Evolutionary conservation across 2,329 filamentous ascomycete species (phyloP).

Genomic region (Exophiala sp.): DNA sequence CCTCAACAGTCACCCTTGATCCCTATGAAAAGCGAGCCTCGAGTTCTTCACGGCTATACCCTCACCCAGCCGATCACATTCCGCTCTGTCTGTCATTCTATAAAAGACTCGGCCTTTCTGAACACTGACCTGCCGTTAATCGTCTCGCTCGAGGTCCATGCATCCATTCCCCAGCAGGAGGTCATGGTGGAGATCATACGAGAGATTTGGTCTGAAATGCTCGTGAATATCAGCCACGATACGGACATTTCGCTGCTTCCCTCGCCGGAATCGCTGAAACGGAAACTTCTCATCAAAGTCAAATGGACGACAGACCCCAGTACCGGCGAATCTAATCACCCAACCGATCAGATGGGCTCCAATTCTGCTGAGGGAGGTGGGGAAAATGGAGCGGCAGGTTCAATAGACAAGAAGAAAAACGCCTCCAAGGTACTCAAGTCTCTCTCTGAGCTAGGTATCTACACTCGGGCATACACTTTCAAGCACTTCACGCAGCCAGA

Average conservation of each 20-base stretch:
- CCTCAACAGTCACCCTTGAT: conserved; percentile 14
- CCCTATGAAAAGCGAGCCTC: conserved; percentile 56
- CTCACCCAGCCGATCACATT: conserved; percentile 82
- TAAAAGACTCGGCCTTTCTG: conserved; percentile 71
- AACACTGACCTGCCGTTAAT: conserved; percentile 75
- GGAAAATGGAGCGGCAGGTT: conserved; percentile 7
- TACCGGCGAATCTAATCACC: conserved; percentile 31
- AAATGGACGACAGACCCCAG: conserved; percentile 55
- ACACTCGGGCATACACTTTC: conserved; percentile 81
- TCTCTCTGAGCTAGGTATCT: conserved; percentile 71
- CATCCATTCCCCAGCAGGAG: conserved; percentile 73
- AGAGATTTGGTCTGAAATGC: conserved; percentile 70
- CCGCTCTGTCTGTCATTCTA: conserved; percentile 74
- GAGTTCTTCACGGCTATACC: conserved; percentile 81
- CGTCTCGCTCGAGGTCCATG: conserved; percentile 87
- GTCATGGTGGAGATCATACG: conserved; percentile 93
- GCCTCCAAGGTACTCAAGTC: conserved; percentile 61
- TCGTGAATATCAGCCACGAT: conserved; percentile 57
- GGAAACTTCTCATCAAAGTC: conserved; percentile 80
- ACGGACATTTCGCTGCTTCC: conserved; percentile 48
- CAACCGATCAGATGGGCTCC: conserved; percentile 29
- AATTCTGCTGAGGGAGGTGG: conserved; percentile 38
- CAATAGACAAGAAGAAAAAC: conserved; percentile 40
- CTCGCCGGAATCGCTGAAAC: conserved; percentile 62
- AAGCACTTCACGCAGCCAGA: conserved; percentile 61